Percentiles rank a stretch among this genome's conserved stretches.
Evolutionary conservation across 2,329 filamentous ascomycete species (phyloP).

Genomic region (Shiraia bambusicola): DNA sequence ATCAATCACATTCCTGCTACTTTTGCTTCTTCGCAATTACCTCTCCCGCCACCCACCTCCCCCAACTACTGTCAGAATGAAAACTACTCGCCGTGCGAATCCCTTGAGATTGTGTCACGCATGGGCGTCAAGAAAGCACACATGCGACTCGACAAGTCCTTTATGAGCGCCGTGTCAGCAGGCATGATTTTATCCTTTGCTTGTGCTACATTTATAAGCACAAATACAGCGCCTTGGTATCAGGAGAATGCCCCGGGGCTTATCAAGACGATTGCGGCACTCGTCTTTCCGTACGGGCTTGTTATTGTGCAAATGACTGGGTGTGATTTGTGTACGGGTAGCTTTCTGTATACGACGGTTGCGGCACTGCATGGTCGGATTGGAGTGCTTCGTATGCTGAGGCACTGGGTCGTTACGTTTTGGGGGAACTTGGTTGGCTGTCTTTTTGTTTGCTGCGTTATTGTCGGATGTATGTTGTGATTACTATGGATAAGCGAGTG

Average conservation of each 20-base stretch:
- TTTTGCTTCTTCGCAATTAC: background rate
- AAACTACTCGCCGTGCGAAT: slow-evolving; percentile 52
- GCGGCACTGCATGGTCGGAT: slow-evolving; percentile 26
- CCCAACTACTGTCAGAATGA: too few relatives aligned
- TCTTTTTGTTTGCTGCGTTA: slow-evolving; percentile 52
- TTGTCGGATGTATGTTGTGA: slow-evolving; percentile 49
- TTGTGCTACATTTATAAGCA: slow-evolving; percentile 10
- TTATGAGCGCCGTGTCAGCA: slow-evolving; percentile 54
- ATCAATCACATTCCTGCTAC: slow-evolving; percentile 1
- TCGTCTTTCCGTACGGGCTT: slow-evolving; percentile 41
- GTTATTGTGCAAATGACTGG: slow-evolving; percentile 37
- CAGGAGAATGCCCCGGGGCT: slow-evolving; percentile 25
- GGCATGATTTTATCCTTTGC: slow-evolving; percentile 56
- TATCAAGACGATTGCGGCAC: slow-evolving; percentile 31
- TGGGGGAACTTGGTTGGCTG: slow-evolving; percentile 53
- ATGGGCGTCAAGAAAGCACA: slow-evolving; percentile 55
- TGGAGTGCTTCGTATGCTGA: slow-evolving; percentile 38
- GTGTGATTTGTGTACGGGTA: slow-evolving; percentile 37
- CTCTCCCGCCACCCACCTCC: too few relatives aligned
- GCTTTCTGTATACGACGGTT: slow-evolving; percentile 22
- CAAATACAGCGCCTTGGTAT: slow-evolving; percentile 15
- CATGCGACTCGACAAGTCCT: slow-evolving; percentile 55
- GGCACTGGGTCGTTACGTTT: slow-evolving; percentile 52
- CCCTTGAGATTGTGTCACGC: slow-evolving; percentile 54
- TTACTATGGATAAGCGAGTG: background rate